These are phyloP conservation scores for Kitagawia praeruptora DNA, from an alignment of 129 eudicot genomes.

Conservation along the genomic window DNA sequence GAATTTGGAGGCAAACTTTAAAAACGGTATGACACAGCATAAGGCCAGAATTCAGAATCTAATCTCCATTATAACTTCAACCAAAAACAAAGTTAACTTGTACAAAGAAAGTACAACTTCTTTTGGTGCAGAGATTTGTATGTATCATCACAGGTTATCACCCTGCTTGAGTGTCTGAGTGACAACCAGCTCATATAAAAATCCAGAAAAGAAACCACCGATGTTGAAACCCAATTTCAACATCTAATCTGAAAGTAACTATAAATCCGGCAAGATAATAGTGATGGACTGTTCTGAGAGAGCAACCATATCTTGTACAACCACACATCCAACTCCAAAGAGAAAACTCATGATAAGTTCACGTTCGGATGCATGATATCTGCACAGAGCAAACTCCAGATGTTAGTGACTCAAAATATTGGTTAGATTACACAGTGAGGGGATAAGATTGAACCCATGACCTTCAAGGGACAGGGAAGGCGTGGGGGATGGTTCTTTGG, in stretches of 20 bases:
- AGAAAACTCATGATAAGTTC: background rate
- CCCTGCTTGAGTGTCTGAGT: background rate
- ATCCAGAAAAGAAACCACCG: background rate
- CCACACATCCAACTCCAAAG: background rate
- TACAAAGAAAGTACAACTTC: background rate
- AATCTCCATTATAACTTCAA: background rate
- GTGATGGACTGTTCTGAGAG: background rate
- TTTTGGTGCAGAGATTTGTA: background rate
- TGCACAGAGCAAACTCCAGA: background rate
- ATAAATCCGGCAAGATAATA: background rate
- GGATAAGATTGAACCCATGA: background rate
- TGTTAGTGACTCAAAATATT: background rate
- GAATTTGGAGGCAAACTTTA: background rate
- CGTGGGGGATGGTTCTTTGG: background rate
- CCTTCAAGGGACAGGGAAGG: background rate
- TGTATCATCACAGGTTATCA: conserved; percentile 1
- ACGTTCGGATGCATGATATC: background rate
- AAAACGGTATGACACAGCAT: background rate
- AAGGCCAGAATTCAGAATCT: background rate
- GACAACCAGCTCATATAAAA: conserved; percentile 1
- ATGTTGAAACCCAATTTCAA: background rate
- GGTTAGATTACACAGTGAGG: background rate
- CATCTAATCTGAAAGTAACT: background rate
- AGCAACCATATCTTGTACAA: background rate
- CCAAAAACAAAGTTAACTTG: background rate